Base-by-base conservation (phyloP, 225 moss, liverwort and hornwort species). In the Pseudoscleropodium purum region DNA sequence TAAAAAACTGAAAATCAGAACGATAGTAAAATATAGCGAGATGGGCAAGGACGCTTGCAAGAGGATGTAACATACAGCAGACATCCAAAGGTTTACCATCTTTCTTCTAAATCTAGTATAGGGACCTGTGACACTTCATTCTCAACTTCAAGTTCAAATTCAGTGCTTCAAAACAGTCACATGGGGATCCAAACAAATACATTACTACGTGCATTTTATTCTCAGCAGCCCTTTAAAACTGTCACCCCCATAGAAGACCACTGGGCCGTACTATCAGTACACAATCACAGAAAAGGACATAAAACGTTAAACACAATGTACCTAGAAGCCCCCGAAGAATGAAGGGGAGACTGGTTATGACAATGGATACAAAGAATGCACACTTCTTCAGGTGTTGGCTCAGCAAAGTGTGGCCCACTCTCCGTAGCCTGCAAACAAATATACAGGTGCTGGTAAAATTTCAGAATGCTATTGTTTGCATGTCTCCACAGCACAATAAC, bases 321-420 rank as follows among this genome's bases (percentile, higher is more conserved):
- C 95, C 95, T 91, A 95, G 63, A 85, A 95, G 91, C 59, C 23
- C 70, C 30, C 92, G 93, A 65, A 92, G 91, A 89, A 92, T 84
- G 84, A 93, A 92, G 49, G 95, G 93, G 43, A 95, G 89, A 83
- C 60, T 41, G 68, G 59, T 75, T 63, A 93, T 89, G 90, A 80
- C 52, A 54, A 93, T 64, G 41, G 95, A 92, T 83, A 99, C 90
- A 72, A 94, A 54, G 79, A 64, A 36, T 77, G 92, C 90, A 83
- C 94, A 96, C 56, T 82, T 73, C 82, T 25, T 89, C 49, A 96
- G 90, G 84, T 99, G 93, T 86, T 97, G 97, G 91, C 99, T 99
- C 85, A 99, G 90, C 82, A 99, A 93, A 41, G 94, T 95, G 84
- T 99, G 99, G 20, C 99, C 99, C 89, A 99, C 92, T 93, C 97